Evolutionary conservation across 768 basidiomycete genomes (phyloP), one percentile per base, ranked within the genome.

Genomic region (Pleurotus djamor): DNA sequence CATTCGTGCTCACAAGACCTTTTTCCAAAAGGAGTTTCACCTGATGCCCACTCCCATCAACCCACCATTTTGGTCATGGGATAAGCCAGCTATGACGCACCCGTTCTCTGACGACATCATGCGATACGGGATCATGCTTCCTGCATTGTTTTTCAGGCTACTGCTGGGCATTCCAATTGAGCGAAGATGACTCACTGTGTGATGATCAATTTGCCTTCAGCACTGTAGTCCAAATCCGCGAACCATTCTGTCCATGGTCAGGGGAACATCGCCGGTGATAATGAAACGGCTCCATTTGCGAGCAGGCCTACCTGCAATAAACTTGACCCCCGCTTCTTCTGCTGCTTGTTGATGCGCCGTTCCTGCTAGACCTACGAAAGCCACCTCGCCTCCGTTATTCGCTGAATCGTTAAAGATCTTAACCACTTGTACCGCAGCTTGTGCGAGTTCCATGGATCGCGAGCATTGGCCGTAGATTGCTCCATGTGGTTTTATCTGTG

Each of bases 331-430:
- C 6, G 77, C 69, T 60, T 84, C 83, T 57, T 76, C 74, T 32
- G 84, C 81, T 1, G 83, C 84, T 8, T 68, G 65, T 58, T 89
- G 83, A 66, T 89, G 88, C 2, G 78, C 77, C 0, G 86, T 85
- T 1, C 85, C 85, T 0, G 86, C 83, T 4, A 91, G 72, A 0
- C 88, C 88, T 64, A 87, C 74, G 63, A 89, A 81, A 0, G 86
- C 78, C 0, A 88, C 75, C 1, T 72, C 64, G 13, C 32, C 17
- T 28, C 21, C 21, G 21, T 28, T 28, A 21, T 47, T 21, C 8
- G 48, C 17, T 61, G 63, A 60, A 1, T 64, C 70, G 9, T 64
- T 67, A 67, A 86, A 89, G 3, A 81, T 68, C 59, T 83, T 79
- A 14, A 80, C 75, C 1, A 85, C 85, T 4, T 75, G 71, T 4